These are phyloP conservation scores for Colletotrichum sp. DNA, from an alignment of 2,329 filamentous ascomycete species.

Conservation along the genomic window DNA sequence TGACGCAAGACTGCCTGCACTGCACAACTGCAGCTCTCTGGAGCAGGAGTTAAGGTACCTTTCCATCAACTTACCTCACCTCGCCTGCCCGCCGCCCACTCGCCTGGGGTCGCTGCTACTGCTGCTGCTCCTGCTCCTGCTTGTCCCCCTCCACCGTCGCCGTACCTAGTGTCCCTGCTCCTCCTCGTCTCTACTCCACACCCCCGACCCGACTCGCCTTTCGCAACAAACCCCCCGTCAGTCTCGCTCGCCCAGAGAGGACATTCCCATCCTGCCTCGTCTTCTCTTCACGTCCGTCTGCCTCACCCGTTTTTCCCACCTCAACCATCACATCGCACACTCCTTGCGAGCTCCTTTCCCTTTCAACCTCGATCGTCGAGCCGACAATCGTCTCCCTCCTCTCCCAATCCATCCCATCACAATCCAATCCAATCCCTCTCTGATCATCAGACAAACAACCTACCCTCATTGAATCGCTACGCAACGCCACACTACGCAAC, in stretches of 20 bases:
- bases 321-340: slow-evolving; percentile 22
- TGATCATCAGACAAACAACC: slow-evolving; percentile 12
- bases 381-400: slow-evolving; percentile 11
- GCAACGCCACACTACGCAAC: slow-evolving; percentile 1
- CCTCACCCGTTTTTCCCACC: slow-evolving; percentile 23
- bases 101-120: background rate
- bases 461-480: slow-evolving; percentile 20
- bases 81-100: background rate
- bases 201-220: slow-evolving; percentile 19
- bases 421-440: slow-evolving; percentile 17
- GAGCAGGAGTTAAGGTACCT: background rate
- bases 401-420: slow-evolving; percentile 10
- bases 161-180: background rate
- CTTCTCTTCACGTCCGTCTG: slow-evolving; percentile 23
- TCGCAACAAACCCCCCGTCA: slow-evolving; percentile 21
- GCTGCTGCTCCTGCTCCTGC: background rate
- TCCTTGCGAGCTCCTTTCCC: slow-evolving; percentile 24
- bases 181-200: slow-evolving; percentile 14
- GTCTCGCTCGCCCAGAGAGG: slow-evolving; percentile 20
- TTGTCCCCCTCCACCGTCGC: slow-evolving; percentile 8
- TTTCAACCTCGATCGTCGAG: slow-evolving; percentile 21
- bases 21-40: background rate
- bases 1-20: background rate
- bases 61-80: background rate
- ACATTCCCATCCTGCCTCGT: slow-evolving; percentile 23